Evolutionary conservation across 306 rosid species (phyloP), one percentile per base, ranked within the genome.

Genomic region (Dryas drummondii): DNA sequence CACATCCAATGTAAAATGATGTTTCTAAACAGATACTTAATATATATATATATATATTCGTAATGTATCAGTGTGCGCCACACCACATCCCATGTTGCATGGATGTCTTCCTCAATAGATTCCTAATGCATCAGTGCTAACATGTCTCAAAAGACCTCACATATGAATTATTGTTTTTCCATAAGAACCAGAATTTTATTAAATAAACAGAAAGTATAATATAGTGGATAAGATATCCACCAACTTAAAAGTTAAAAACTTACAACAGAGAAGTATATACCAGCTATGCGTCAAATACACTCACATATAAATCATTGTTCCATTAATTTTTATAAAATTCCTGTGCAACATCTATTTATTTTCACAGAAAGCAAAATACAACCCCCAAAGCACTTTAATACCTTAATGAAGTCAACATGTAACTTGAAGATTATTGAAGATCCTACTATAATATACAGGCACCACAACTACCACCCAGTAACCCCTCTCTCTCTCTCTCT

Each of bases 101-200:
- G 41, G 62, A 14, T 52, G 48, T 4, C 52, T 11, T 54, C 17
- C 49, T 48, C 48, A 45, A 45, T 55, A 71, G 4, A 54, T 42
- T 56, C 55, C 76, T 44, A 57, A 57, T 32, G 66, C 66, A 72
- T 12, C 42, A 57, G 42, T 45, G 37, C 52, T 17, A 46, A 54
- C 60, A 0, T 26, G 15, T 44, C 45, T 57, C 45, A 56, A 7
- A 72, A 57, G 12, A 19, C 12, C 42, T 57, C 68, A 62, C 45
- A 37, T 14, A 62, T 41, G 13, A 14, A 22, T 22, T 1, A 22
- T 22, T 22, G 22, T 22, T 22, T 22, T 22, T 22, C 22, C 22
- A 22, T 22, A 22, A 22, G 22, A 22, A 22, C 22, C 22, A 22
- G 22, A 22, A 0, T 22, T 22, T 22, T 22, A 22, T 22, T 22